Evolutionary conservation across 495 filamentous ascomycete genomes (phyloP).

Genomic region (Ramalina intermedia): DNA sequence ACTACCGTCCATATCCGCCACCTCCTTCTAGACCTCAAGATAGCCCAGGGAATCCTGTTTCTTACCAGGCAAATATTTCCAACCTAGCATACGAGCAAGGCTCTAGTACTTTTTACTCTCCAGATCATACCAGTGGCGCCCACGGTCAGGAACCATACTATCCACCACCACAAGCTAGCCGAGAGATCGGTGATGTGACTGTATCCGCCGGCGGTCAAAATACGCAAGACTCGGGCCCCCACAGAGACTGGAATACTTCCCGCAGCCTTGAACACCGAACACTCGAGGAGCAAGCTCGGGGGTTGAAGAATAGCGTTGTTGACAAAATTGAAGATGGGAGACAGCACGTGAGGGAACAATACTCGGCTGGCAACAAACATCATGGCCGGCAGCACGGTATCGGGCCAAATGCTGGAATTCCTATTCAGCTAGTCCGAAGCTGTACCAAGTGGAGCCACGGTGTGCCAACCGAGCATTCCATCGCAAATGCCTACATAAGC

Average conservation of each 20-base stretch:
- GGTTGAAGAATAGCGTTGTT: conserved; percentile 25
- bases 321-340: conserved; percentile 33
- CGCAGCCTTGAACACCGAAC: conserved; percentile 7
- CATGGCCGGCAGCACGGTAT: conserved; percentile 7
- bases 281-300: conserved; percentile 15
- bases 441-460: conserved; percentile 61
- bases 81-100: too few relatives aligned
- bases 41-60: too few relatives aligned
- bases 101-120: too few relatives aligned
- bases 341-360: conserved; percentile 19
- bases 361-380: conserved; percentile 3
- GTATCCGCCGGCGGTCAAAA: conserved; percentile 1
- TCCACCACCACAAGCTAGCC: conserved; percentile 29
- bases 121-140: background rate
- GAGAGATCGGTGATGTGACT: conserved; percentile 26
- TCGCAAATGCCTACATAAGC: conserved; percentile 76
- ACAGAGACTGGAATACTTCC: conserved; percentile 1
- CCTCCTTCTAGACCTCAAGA: conserved; percentile 7
- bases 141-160: conserved; percentile 28
- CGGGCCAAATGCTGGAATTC: conserved; percentile 31
- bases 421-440: conserved; percentile 56
- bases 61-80: too few relatives aligned
- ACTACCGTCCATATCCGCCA: conserved; percentile 3
- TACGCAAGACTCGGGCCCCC: conserved; percentile 17
- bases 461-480: conserved; percentile 61